These are phyloP conservation scores for Bryoglossum gracile DNA, from an alignment of 495 filamentous ascomycete genomes.

Conservation along the genomic window DNA sequence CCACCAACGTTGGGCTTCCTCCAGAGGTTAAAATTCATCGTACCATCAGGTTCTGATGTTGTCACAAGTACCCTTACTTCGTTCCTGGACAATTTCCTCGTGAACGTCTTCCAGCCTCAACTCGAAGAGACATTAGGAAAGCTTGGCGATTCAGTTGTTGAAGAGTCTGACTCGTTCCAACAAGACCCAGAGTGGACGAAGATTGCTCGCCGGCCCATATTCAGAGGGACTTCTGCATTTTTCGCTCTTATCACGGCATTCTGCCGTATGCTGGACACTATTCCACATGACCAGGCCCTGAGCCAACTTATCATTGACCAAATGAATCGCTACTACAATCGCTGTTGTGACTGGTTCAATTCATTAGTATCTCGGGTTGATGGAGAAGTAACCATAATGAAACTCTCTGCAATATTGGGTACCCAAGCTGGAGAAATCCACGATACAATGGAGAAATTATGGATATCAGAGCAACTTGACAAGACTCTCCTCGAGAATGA, in stretches of 20 bases:
- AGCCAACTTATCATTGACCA: slow-evolving; percentile 83
- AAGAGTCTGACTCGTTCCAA: slow-evolving; percentile 79
- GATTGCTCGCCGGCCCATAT: slow-evolving; percentile 74
- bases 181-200: slow-evolving; percentile 75
- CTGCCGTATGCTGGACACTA: slow-evolving; percentile 87
- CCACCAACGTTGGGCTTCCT: slow-evolving; percentile 93
- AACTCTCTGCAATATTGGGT: slow-evolving; percentile 66
- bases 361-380: slow-evolving; percentile 51
- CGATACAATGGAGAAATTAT: slow-evolving; percentile 56
- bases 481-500: slow-evolving; percentile 51
- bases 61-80: slow-evolving; percentile 81
- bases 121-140: slow-evolving; percentile 92
- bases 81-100: slow-evolving; percentile 95
- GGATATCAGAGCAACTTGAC: slow-evolving; percentile 42
- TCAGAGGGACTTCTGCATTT: slow-evolving; percentile 87
- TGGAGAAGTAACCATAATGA: slow-evolving; percentile 58
- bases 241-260: slow-evolving; percentile 81
- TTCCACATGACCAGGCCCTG: slow-evolving; percentile 95
- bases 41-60: slow-evolving; percentile 77
- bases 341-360: slow-evolving; percentile 87
- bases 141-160: slow-evolving; percentile 72
- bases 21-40: slow-evolving; percentile 82
- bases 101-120: slow-evolving; percentile 96
- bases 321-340: slow-evolving; percentile 83
- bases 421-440: slow-evolving; percentile 57